phyloP scores from a whole-genome alignment of 257 asterid genomes.

The Ocimum tenuiflorum region DNA sequence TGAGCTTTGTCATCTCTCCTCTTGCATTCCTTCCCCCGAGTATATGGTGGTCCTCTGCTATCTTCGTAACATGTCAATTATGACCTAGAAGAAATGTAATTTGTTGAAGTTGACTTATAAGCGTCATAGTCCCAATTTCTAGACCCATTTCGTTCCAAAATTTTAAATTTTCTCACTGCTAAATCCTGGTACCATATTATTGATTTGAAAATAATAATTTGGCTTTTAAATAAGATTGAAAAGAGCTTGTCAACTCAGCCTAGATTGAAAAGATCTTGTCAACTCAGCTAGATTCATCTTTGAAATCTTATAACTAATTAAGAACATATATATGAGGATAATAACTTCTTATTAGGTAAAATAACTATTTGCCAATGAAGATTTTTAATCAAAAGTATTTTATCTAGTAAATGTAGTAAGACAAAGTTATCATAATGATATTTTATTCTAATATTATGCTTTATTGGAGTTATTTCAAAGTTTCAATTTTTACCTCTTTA shows the following conservation, averaged over 20 bases:
- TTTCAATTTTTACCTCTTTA: background rate
- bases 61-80: background rate
- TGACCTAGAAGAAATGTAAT: background rate
- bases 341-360: background rate
- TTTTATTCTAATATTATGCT: too few species aligned
- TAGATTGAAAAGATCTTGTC: background rate
- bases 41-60: background rate
- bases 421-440: background rate
- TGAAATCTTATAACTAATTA: background rate
- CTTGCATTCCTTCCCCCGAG: background rate
- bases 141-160: background rate
- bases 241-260: background rate
- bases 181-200: background rate
- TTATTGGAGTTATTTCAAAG: too few species aligned
- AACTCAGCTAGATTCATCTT: background rate
- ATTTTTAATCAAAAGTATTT: background rate
- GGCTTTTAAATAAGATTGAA: background rate
- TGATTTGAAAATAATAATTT: background rate
- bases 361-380: too few species aligned
- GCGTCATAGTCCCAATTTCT: background rate
- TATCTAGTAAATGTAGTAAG: background rate
- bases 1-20: slow-evolving; percentile 22
- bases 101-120: background rate
- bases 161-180: background rate
- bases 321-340: background rate